Percentiles rank a stretch among this genome's conserved stretches.
Conservation (phyloP, 257 asterid genomes). For the Henckelia pumila region DNA sequence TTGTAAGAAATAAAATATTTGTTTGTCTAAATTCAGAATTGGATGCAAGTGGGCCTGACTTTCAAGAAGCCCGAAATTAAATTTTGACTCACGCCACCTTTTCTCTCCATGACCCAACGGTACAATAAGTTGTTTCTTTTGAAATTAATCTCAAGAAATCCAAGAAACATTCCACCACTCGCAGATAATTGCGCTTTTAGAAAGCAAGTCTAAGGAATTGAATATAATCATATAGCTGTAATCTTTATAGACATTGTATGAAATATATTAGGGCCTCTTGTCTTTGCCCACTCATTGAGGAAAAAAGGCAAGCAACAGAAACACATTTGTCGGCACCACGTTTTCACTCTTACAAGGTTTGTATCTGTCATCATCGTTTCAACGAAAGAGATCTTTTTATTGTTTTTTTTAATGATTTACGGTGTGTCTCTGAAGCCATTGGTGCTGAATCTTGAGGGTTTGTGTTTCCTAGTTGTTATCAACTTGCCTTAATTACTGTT, state of each 20-base stretch:
- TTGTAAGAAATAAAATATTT: no score
- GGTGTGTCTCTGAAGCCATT: slow-evolving; percentile 47
- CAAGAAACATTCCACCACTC: neutral
- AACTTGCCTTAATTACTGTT: slow-evolving; percentile 37
- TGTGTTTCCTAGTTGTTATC: slow-evolving; percentile 45
- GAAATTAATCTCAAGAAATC: slow-evolving; percentile 29
- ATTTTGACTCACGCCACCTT: slow-evolving; percentile 5
- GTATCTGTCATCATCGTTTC: neutral
- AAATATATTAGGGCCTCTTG: neutral
- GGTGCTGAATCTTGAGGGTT: slow-evolving; percentile 38
- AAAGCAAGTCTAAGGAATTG: neutral
- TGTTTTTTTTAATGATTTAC: slow-evolving; percentile 30
- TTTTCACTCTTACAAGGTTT: neutral
- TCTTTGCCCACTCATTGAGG: slow-evolving; percentile 17
- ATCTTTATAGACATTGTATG: slow-evolving; percentile 14
- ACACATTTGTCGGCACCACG: neutral
- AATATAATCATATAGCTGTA: neutral
- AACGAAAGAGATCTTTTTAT: neutral
- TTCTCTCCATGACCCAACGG: slow-evolving; percentile 43
- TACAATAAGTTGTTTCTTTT: slow-evolving; percentile 24
- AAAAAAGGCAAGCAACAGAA: slow-evolving; percentile 26
- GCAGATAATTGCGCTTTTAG: slow-evolving; percentile 20
- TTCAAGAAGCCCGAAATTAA: slow-evolving; percentile 20
- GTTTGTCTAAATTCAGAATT: neutral
- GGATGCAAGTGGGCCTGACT: neutral